A percentile compares a stretch with the other conserved stretches of the same genome.
Conservation (phyloP, 352 stramenopile genomes). For the Pythium volutum region DNA sequence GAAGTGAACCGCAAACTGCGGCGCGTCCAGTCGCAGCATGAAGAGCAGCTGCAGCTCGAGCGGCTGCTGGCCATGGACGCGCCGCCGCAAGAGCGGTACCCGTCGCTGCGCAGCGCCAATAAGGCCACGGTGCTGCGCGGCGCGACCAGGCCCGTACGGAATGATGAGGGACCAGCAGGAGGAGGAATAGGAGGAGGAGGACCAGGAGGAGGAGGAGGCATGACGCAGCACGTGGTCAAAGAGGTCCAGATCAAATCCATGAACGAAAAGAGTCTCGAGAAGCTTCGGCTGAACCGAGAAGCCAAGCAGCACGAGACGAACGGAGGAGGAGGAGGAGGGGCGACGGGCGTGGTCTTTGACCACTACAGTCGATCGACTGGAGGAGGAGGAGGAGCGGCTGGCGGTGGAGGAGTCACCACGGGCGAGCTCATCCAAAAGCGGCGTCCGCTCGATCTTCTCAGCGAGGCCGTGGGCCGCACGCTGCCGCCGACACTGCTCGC, state of each 20-base stretch:
- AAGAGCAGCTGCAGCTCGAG: constrained; percentile 80
- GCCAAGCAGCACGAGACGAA: constrained; percentile 51
- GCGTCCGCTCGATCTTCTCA: constrained; percentile 60
- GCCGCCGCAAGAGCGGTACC: constrained; percentile 50
- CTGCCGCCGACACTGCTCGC: constrained; percentile 29
- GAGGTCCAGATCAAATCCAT: constrained; percentile 90
- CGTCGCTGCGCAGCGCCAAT: constrained; percentile 52
- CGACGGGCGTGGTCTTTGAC: constrained; percentile 31
- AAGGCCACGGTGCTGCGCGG: constrained; percentile 63
- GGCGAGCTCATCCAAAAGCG: constrained; percentile 54
- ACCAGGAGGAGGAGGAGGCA: too few species aligned
- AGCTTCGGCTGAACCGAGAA: constrained; percentile 73
- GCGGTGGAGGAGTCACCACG: not conserved
- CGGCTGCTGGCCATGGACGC: constrained; percentile 46
- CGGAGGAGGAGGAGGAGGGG: not conserved
- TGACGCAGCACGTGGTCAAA: constrained; percentile 72
- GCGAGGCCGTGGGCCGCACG: constrained; percentile 40
- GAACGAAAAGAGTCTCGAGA: constrained; percentile 81
- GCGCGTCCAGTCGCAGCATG: constrained; percentile 64
- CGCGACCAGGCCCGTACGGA: constrained; percentile 62
- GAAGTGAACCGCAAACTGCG: constrained; percentile 64
- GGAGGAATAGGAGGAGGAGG: too few species aligned
- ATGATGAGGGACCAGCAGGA: constrained; percentile 55
- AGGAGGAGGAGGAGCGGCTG: constrained; percentile 18
- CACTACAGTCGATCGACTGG: constrained; percentile 13